Conservation (phyloP, 805 yeast species). For the Ogataea neopini region DNA sequence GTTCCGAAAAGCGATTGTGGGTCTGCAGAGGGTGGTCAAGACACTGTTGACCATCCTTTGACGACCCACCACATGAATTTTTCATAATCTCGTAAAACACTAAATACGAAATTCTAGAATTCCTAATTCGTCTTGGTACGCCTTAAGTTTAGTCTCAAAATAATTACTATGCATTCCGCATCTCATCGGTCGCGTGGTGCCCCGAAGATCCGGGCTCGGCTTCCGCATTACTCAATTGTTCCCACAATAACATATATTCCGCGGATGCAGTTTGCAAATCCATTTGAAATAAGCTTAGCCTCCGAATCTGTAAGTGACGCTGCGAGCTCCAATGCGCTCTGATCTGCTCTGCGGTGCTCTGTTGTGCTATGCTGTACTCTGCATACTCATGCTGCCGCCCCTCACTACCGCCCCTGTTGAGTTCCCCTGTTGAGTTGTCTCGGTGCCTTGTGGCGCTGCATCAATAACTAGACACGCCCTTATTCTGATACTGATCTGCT, state of each 20-base stretch:
- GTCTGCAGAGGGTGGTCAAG: conserved; percentile 5
- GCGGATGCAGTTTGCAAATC: not conserved
- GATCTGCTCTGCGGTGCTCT: not conserved
- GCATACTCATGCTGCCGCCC: not conserved
- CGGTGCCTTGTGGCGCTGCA: not conserved
- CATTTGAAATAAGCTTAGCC: too few species aligned
- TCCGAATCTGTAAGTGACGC: not conserved
- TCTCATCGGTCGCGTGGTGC: not conserved
- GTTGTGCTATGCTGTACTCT: not conserved
- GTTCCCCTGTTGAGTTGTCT: not conserved
- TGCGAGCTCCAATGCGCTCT: not conserved
- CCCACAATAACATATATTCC: not conserved
- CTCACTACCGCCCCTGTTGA: not conserved
- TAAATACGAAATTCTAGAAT: not conserved
- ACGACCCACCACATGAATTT: not conserved
- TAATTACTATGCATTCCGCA: not conserved
- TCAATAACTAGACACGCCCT: not conserved
- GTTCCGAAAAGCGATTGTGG: not conserved
- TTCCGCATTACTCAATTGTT: not conserved
- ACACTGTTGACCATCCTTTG: not conserved
- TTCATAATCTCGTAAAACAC: not conserved
- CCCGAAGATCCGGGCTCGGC: not conserved
- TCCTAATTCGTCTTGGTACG: not conserved
- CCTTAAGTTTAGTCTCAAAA: too few species aligned
- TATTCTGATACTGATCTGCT: conserved; percentile 3